These are phyloP conservation scores for Balamuthia mandrillaris DNA, from an alignment of 208 protist species.

Conservation along the genomic window DNA sequence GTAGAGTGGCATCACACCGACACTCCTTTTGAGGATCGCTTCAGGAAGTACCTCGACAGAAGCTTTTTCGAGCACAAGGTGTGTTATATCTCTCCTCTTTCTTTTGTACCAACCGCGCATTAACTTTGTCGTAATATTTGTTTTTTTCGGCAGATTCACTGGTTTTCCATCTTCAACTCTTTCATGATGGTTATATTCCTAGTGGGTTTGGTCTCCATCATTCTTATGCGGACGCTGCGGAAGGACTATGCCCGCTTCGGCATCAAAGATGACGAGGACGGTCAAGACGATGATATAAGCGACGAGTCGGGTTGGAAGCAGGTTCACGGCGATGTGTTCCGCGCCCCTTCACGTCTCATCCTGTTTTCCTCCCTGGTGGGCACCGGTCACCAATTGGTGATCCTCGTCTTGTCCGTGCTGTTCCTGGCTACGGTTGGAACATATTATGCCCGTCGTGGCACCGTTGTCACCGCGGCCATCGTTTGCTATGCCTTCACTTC, in stretches of 20 bases:
- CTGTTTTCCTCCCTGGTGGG: constrained; percentile 82
- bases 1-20: constrained; percentile 71
- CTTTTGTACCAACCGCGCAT: not conserved
- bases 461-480: constrained; percentile 69
- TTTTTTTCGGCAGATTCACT: constrained; percentile 72
- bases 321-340: constrained; percentile 91
- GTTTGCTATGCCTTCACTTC: constrained; percentile 77
- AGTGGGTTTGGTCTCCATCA: constrained; percentile 81
- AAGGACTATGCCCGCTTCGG: constrained; percentile 79
- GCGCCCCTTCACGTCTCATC: constrained; percentile 74
- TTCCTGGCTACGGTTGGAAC: not conserved
- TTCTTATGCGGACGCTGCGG: constrained; percentile 81
- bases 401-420: constrained; percentile 24
- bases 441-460: constrained; percentile 48
- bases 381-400: constrained; percentile 69
- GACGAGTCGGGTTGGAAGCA: constrained; percentile 92
- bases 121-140: no score
- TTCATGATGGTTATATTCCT: constrained; percentile 86
- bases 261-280: constrained; percentile 64
- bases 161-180: constrained; percentile 88
- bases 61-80: constrained; percentile 81
- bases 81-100: not conserved
- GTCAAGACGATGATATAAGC: constrained; percentile 56
- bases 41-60: constrained; percentile 81
- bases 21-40: constrained; percentile 80